A percentile compares a stretch with the other conserved stretches of the same genome.
These are phyloP conservation scores for Diaporthe sp. DNA, from an alignment of 2,329 filamentous ascomycete species.

Conservation along the genomic window DNA sequence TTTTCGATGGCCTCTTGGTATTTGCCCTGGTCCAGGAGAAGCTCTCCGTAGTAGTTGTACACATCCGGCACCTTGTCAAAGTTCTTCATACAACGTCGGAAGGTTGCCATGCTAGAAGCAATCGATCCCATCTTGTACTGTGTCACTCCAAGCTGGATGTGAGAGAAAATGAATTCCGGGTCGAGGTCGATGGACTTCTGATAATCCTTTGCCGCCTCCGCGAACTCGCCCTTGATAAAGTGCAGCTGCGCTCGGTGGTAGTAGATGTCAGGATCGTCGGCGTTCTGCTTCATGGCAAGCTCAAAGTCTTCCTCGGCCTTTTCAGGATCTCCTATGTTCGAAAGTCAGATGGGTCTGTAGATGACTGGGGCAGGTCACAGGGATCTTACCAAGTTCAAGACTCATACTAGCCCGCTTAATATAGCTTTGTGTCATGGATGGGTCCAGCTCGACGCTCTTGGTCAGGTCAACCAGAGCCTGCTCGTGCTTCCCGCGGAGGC, in stretches of 20 bases:
- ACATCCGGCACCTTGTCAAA: slow-evolving; percentile 97
- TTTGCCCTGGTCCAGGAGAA: slow-evolving; percentile 96
- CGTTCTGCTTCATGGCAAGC: slow-evolving; percentile 85
- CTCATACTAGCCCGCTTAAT: slow-evolving; percentile 99
- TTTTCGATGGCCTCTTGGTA: slow-evolving; percentile 96
- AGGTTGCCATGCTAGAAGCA: slow-evolving; percentile 97
- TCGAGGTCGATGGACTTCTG: slow-evolving; percentile 99
- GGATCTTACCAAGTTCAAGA: slow-evolving; percentile 82
- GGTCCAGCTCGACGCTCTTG: slow-evolving; percentile 92
- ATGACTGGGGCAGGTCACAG: background rate
- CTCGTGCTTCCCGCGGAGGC: slow-evolving; percentile 88
- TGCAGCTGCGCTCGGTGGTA: slow-evolving; percentile 98
- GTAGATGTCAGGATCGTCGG: slow-evolving; percentile 94
- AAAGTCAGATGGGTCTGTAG: slow-evolving; percentile 48
- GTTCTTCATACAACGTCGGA: slow-evolving; percentile 97
- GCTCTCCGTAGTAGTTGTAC: slow-evolving; percentile 99
- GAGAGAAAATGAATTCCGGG: slow-evolving; percentile 96
- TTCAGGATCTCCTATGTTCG: slow-evolving; percentile 78
- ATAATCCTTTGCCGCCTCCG: slow-evolving; percentile 96
- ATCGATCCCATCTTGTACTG: slow-evolving; percentile 99
- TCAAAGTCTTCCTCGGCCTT: slow-evolving; percentile 90
- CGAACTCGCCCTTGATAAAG: slow-evolving; percentile 96
- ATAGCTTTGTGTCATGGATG: slow-evolving; percentile 92
- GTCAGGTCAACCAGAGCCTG: slow-evolving; percentile 88
- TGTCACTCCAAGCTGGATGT: slow-evolving; percentile 98